Base-by-base conservation (phyloP, 805 yeast genomes). In the Hanseniaspora clermontiae region DNA sequence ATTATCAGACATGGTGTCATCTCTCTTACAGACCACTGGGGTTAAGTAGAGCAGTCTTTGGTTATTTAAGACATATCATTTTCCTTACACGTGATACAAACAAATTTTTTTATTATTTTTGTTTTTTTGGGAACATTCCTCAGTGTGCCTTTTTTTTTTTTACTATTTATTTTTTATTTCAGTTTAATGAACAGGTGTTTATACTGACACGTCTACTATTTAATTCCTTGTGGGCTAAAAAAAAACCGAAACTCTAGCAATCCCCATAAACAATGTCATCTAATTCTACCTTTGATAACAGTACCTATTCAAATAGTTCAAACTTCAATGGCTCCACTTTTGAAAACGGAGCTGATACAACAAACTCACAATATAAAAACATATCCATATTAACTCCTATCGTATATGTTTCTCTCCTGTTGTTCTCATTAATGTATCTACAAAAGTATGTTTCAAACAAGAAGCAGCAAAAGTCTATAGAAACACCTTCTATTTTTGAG, bases 401-500 rank as follows among this genome's bases (percentile, higher is more conserved):
- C 15, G 45, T 52, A n/a, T 52, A 52, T 45, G 56, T 52, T 1
- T 37, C 56, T 4, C 24, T 52, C 12, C 46, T 52, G 17, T 7
- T 52, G 14, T 46, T 29, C 15, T 52, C 56, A 29, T 46, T 52
- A 31, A 19, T 43, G 15, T 52, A 52, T 32, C 19, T 52, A 17
- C 56, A 52, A 31, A 52, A 45, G 36, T 52, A 52, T 15, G 43
- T 52, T 10, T 37, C 56, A 7, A 19, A 38, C 2, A 52, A 52
- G 24, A 52, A 46, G n/a, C 57, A 53, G 11, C 38, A 43, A 17
- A 53, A 47, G 38, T 53, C 51, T 40, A 47, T 47, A 29, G 48
- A 53, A 40, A 53, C 57, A 15, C 57, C 57, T 61, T 90, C 95
- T 14, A 79, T 91, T 62, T 90, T 88, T 68, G 81, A 73, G 40